These are phyloP conservation scores for Parasitella parasitica DNA, from an alignment of 371 early-diverging fungal species.

Conservation along the genomic window DNA sequence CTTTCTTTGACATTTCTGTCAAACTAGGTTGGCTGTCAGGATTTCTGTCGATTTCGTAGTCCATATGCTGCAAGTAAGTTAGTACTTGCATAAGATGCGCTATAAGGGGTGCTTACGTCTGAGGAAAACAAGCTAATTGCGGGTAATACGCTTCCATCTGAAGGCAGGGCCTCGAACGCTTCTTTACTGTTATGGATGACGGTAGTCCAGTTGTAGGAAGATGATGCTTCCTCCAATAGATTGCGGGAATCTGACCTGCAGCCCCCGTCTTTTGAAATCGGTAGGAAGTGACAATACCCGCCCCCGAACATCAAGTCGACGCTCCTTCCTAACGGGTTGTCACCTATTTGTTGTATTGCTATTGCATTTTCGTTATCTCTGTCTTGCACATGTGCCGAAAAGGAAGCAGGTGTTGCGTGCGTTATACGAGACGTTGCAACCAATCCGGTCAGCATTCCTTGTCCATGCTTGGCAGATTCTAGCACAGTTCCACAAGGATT, in stretches of 20 bases:
- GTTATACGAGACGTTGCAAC: constrained; percentile 93
- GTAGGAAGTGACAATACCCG: constrained; percentile 84
- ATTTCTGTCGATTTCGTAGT: constrained; percentile 86
- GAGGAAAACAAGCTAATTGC: constrained; percentile 69
- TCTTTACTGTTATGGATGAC: constrained; percentile 49
- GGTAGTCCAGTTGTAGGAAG: constrained; percentile 58
- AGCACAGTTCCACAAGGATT: constrained; percentile 89
- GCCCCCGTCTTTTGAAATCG: constrained; percentile 57
- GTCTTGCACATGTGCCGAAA: constrained; percentile 79
- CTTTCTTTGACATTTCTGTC: constrained; percentile 81
- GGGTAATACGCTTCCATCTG: constrained; percentile 56
- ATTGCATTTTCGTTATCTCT: constrained; percentile 84
- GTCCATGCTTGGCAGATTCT: constrained; percentile 84
- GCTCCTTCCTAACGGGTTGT: constrained; percentile 75
- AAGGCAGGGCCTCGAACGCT: constrained; percentile 59
- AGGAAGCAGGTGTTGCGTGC: constrained; percentile 84
- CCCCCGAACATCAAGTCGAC: constrained; percentile 94
- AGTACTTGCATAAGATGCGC: not conserved
- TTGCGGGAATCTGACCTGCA: constrained; percentile 78
- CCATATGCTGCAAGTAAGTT: constrained; percentile 68
- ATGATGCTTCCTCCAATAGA: constrained; percentile 54
- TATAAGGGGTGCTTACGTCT: constrained; percentile 2
- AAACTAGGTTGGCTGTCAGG: constrained; percentile 72
- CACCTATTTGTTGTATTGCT: constrained; percentile 86
- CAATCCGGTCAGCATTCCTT: constrained; percentile 84